phyloP scores from a whole-genome alignment of 2,329 filamentous ascomycete genomes.

The Penicillium sp. region DNA sequence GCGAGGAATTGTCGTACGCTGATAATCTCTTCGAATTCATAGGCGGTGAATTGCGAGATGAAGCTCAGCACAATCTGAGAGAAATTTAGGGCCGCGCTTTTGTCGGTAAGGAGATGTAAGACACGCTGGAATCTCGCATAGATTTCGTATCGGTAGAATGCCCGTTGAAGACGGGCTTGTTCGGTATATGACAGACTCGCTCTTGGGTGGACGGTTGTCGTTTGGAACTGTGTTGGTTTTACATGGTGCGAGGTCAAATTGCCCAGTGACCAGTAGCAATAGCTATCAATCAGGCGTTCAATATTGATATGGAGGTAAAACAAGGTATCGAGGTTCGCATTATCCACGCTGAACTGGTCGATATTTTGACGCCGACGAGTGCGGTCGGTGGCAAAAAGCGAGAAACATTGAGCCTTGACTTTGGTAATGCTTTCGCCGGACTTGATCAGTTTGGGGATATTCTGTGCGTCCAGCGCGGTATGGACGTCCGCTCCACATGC shows the following conservation, averaged over 20 bases:
- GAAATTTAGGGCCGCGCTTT: not conserved
- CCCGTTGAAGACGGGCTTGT: constrained; percentile 1
- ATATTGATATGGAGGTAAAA: not conserved
- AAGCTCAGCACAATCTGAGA: constrained; percentile 1
- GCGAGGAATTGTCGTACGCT: constrained; percentile 2
- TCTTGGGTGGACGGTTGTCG: not conserved
- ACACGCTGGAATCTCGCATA: constrained; percentile 1
- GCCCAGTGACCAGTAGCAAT: not conserved
- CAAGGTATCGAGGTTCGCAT: not conserved
- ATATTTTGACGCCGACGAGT: not conserved
- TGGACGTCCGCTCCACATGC: not conserved
- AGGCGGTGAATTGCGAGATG: not conserved
- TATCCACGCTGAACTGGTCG: not conserved
- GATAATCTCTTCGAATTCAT: constrained; percentile 5
- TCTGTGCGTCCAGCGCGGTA: not conserved
- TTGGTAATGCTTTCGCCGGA: not conserved
- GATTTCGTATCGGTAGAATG: constrained; percentile 3
- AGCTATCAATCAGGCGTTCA: constrained; percentile 1
- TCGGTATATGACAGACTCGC: not conserved
- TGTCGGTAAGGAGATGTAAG: not conserved
- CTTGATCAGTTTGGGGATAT: not conserved
- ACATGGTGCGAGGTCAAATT: not conserved
- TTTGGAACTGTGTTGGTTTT: not conserved
- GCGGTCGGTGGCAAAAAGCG: not conserved
- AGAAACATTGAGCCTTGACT: constrained; percentile 1